phyloP scores from a whole-genome alignment of 257 asterid genomes.

The Penstemon newberryi region DNA sequence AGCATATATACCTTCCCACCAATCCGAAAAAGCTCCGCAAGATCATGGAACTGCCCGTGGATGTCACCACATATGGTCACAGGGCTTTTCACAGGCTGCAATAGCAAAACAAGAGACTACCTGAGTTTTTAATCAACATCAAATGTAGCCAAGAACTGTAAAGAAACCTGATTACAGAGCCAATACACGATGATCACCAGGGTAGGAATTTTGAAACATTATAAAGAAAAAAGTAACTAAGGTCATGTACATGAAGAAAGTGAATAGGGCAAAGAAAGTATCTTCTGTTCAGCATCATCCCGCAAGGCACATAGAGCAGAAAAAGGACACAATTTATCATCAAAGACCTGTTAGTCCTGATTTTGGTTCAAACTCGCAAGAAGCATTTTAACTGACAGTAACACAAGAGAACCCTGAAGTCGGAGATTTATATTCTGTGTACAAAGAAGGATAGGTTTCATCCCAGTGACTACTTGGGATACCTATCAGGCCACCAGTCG shows the following conservation, averaged over 20 bases:
- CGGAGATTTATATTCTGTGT: background rate
- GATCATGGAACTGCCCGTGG: conserved; percentile 87
- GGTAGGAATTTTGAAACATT: conserved; percentile 6
- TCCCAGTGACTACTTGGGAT: conserved; percentile 4
- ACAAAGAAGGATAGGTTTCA: conserved; percentile 10
- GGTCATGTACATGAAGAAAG: background rate
- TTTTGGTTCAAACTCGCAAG: conserved; percentile 19
- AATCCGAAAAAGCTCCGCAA: conserved; percentile 64
- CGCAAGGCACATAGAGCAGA: conserved; percentile 4
- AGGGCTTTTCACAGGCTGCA: conserved; percentile 89
- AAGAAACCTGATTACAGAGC: background rate
- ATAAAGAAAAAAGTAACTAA: background rate
- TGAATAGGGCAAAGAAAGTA: no score
- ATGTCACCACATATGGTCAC: conserved; percentile 92
- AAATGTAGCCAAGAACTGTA: conserved; percentile 8
- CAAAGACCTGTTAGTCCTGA: background rate
- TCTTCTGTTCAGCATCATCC: no score
- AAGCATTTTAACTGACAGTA: conserved; percentile 6
- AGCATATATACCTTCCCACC: conserved; percentile 30
- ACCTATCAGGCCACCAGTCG: conserved; percentile 1
- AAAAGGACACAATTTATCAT: conserved; percentile 6
- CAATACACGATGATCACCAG: background rate
- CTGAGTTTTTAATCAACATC: background rate
- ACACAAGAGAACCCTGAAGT: background rate
- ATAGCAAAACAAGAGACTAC: conserved; percentile 22